Conservation (phyloP, 768 basidiomycete genomes). For the Pholiota conissans region DNA sequence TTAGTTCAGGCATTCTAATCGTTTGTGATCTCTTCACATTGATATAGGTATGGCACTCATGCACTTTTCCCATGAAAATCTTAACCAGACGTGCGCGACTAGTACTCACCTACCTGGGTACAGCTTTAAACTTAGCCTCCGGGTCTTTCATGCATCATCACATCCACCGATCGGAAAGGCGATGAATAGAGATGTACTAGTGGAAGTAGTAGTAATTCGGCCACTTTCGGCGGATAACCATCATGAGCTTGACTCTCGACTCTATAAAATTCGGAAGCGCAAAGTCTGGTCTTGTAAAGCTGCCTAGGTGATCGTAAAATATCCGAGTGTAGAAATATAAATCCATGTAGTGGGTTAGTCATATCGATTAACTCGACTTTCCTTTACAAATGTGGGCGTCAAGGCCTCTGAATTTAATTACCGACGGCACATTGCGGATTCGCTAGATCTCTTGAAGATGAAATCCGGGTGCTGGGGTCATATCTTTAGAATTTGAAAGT, state of each 20-base stretch:
- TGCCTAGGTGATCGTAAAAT: neutral
- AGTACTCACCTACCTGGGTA: too few species aligned
- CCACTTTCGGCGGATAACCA: too few species aligned
- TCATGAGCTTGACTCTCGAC: neutral
- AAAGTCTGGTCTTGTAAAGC: neutral
- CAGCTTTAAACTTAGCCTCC: neutral
- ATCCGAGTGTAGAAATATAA: neutral
- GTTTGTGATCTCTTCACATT: too few species aligned
- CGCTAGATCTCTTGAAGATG: neutral
- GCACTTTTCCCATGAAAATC: neutral
- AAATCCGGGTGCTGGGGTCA: too few species aligned
- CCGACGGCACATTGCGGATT: neutral
- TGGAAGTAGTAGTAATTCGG: too few species aligned
- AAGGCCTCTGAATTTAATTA: neutral
- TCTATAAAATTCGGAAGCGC: neutral
- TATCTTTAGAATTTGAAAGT: too few species aligned
- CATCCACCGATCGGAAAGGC: neutral
- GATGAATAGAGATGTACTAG: neutral
- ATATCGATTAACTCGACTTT: neutral
- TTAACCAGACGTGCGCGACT: neutral
- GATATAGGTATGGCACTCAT: neutral
- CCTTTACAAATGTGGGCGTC: neutral
- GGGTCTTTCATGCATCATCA: neutral
- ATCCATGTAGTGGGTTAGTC: neutral
- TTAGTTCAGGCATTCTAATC: neutral